Evolutionary conservation across 495 filamentous ascomycete genomes (phyloP).

Genomic region (Emericellopsis terricola): DNA sequence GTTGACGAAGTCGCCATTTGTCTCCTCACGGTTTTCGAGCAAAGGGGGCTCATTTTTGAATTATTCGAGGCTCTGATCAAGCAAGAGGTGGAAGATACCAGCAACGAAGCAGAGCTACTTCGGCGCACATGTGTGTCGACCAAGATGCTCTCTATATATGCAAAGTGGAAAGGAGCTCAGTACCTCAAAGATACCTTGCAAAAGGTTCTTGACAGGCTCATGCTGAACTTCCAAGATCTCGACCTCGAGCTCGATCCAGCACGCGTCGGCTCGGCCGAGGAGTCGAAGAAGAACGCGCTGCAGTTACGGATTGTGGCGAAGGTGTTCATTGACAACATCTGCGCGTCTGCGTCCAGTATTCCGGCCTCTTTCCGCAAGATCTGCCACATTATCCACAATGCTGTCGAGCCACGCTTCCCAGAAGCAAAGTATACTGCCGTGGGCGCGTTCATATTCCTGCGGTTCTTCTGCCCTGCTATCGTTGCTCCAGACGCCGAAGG

Average conservation of each 20-base stretch:
- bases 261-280: constrained; percentile 34
- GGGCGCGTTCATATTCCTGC: constrained; percentile 49
- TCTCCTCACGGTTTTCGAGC: constrained; percentile 47
- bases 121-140: constrained; percentile 47
- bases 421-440: constrained; percentile 56
- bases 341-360: constrained; percentile 36
- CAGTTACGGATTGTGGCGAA: constrained; percentile 42
- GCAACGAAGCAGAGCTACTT: constrained; percentile 44
- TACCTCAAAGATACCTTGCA: constrained; percentile 47
- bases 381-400: constrained; percentile 40
- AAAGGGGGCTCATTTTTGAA: constrained; percentile 37
- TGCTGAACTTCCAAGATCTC: constrained; percentile 39
- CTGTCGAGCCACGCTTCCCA: constrained; percentile 38
- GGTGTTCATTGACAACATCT: constrained; percentile 50
- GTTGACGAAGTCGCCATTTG: constrained; percentile 48
- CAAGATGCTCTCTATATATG: constrained; percentile 50
- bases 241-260: constrained; percentile 47
- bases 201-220: constrained; percentile 40
- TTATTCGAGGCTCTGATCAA: constrained; percentile 45
- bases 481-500: constrained; percentile 48
- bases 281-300: constrained; percentile 39
- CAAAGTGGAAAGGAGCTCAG: constrained; percentile 44
- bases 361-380: constrained; percentile 45
- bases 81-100: constrained; percentile 44
- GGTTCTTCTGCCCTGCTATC: constrained; percentile 53